Evolutionary conservation across 2,329 filamentous ascomycete genomes (phyloP).

Genomic region (Neonectria ditissima): DNA sequence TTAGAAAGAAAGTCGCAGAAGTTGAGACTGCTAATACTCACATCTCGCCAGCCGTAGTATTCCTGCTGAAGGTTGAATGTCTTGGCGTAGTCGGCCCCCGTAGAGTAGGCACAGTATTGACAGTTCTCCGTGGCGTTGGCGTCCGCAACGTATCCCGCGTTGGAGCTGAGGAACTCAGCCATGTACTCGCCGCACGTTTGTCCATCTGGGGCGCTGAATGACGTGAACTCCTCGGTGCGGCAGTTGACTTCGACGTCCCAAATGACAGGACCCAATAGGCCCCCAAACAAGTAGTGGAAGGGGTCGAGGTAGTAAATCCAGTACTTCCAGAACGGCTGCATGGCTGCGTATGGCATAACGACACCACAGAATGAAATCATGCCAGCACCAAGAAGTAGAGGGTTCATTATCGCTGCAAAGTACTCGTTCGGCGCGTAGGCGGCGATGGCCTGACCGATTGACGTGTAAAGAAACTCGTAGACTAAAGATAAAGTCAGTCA

Average conservation of each 20-base stretch:
- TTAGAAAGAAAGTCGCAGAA: background rate
- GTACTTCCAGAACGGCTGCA: constrained; percentile 43
- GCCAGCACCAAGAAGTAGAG: constrained; percentile 55
- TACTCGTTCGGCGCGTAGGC: constrained; percentile 63
- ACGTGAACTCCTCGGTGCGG: constrained; percentile 45
- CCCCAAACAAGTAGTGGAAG: constrained; percentile 56
- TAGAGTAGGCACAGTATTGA: constrained; percentile 31
- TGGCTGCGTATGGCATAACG: constrained; percentile 38
- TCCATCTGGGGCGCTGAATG: constrained; percentile 13
- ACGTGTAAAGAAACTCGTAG: constrained; percentile 56
- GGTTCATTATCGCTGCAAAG: constrained; percentile 61
- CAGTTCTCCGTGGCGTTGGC: constrained; percentile 29
- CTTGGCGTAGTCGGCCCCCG: constrained; percentile 33
- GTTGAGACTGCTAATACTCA: constrained; percentile 11
- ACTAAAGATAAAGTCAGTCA: constrained; percentile 46
- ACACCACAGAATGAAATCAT: constrained; percentile 44
- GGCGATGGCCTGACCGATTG: constrained; percentile 57
- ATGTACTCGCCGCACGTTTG: constrained; percentile 37
- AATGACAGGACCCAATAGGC: constrained; percentile 50
- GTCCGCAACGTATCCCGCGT: constrained; percentile 30
- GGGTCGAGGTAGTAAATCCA: constrained; percentile 57
- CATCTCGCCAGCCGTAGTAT: constrained; percentile 39
- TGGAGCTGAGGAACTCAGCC: constrained; percentile 28
- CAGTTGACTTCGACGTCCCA: constrained; percentile 55
- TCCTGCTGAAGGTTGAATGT: constrained; percentile 33